Evolutionary conservation across 1,139 yeast species (phyloP), one percentile per base, ranked within the genome.

Genomic region (Protomyces lactucae-debilis): DNA sequence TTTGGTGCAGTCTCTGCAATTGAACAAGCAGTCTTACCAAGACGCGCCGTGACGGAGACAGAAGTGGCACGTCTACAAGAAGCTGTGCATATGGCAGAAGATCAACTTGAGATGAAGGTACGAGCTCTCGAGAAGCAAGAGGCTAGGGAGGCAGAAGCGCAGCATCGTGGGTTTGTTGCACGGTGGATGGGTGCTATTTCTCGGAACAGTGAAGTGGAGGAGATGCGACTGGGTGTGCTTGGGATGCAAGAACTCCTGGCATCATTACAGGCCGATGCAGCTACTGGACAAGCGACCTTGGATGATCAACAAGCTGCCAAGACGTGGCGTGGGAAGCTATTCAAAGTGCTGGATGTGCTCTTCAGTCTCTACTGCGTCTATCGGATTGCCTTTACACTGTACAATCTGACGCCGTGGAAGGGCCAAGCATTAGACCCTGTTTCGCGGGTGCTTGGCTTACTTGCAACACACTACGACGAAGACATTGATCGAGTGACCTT

Each of bases 1-100:
- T 78, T 88, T 54, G 93, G 93, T 1, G 85, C 91, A 10, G 83
- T 85, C 16, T 80, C 91, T n/a, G 85, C 90, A 0, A 85, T 87
- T 0, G 82, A 81, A 75, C 52, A 68, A 23, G 66, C 68, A 12
- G 65, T 66, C 51, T 77, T 75, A 67, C 65, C 67, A 55, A 66
- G 70, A 5, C 68, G 70, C 35, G 70, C 68, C 0, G 74, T 75
- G 16, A 70, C 75, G 1, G 74, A 74, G 28, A 66, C 70, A 18
- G 79, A 77, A 63, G 68, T 76, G 39, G 72, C 70, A 60, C 70
- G 78, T 1, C 65, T 79, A n/a, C 71, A 72, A 40, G 70, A 73
- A 28, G 75, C 80, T 10, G 67, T 79, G 1, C 71, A 69, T 16
- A 72, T 76, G 61, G 76, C 80, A 2, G 74, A 72, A 3, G 74